phyloP scores from a whole-genome alignment of 805 yeast species.

The Metschnikowia baotianmanensis region DNA sequence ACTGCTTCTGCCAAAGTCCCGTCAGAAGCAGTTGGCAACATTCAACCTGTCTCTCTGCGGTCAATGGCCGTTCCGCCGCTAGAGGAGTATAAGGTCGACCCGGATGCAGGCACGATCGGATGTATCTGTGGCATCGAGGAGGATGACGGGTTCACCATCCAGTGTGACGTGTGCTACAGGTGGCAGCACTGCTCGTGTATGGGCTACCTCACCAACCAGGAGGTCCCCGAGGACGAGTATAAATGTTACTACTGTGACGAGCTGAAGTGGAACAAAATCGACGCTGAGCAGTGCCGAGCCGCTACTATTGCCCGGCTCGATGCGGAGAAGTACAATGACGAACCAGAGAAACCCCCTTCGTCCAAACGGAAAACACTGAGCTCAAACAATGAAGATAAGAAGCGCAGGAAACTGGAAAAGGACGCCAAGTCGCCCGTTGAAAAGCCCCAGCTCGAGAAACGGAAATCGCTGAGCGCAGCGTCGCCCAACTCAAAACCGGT shows the following conservation, averaged over 20 bases:
- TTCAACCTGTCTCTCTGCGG: background rate
- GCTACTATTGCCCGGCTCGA: slow-evolving; percentile 33
- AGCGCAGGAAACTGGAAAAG: slow-evolving; percentile 26
- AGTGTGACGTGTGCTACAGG: slow-evolving; percentile 86
- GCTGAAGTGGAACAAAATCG: slow-evolving; percentile 41
- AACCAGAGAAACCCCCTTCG: slow-evolving; percentile 13
- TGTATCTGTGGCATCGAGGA: slow-evolving; percentile 86
- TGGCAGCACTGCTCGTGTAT: slow-evolving; percentile 97
- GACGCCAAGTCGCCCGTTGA: slow-evolving; percentile 10
- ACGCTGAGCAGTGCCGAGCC: slow-evolving; percentile 33
- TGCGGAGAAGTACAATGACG: slow-evolving; percentile 24
- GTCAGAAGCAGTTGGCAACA: background rate
- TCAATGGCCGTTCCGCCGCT: slow-evolving; percentile 28
- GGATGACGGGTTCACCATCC: slow-evolving; percentile 92
- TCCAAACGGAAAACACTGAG: slow-evolving; percentile 21
- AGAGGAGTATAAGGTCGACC: slow-evolving; percentile 60
- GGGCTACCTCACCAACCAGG: slow-evolving; percentile 65
- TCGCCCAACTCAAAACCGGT: slow-evolving; percentile 8
- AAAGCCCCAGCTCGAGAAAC: slow-evolving; percentile 10
- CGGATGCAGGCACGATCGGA: slow-evolving; percentile 82
- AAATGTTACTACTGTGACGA: slow-evolving; percentile 74
- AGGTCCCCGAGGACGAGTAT: slow-evolving; percentile 77
- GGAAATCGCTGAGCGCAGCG: slow-evolving; percentile 12
- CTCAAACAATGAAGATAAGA: slow-evolving; percentile 31
- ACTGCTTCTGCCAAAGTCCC: too few species aligned